These are phyloP conservation scores for Cytospora schulzeri DNA, from an alignment of 2,329 filamentous ascomycete genomes.

Conservation along the genomic window DNA sequence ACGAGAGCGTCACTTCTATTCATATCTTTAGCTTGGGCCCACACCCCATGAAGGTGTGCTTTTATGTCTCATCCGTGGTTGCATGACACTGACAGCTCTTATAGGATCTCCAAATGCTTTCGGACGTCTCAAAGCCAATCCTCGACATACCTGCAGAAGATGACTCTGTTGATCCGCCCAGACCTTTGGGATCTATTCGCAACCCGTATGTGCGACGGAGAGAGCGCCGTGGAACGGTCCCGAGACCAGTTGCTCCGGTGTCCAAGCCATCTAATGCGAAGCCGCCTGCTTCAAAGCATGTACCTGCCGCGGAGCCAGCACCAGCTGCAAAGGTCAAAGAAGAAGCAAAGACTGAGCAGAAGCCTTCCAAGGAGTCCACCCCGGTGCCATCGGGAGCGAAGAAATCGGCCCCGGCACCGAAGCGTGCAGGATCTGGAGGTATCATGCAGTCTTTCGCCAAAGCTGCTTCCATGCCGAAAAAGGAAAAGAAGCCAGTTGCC, in stretches of 20 bases:
- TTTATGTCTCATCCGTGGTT: not conserved
- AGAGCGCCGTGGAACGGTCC: conserved; percentile 42
- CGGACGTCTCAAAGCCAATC: conserved; percentile 68
- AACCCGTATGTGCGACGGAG: conserved; percentile 67
- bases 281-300: conserved; percentile 31
- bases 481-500: conserved; percentile 33
- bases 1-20: conserved; percentile 74
- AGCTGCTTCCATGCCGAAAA: conserved; percentile 56
- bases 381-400: conserved; percentile 39
- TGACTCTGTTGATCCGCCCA: conserved; percentile 60
- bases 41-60: conserved; percentile 62
- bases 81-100: conserved; percentile 9
- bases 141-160: conserved; percentile 56
- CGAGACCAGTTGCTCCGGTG: conserved; percentile 34
- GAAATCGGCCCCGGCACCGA: conserved; percentile 46
- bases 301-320: conserved; percentile 29
- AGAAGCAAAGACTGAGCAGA: conserved; percentile 38
- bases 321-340: conserved; percentile 36
- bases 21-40: conserved; percentile 86
- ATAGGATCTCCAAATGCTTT: conserved; percentile 67
- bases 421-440: conserved; percentile 61
- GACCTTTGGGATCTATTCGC: conserved; percentile 71
- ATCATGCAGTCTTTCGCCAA: conserved; percentile 83
- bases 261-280: conserved; percentile 39
- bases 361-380: conserved; percentile 41